Base-by-base conservation (phyloP, 2,329 filamentous ascomycete genomes). In the Sphaceloma murrayae region DNA sequence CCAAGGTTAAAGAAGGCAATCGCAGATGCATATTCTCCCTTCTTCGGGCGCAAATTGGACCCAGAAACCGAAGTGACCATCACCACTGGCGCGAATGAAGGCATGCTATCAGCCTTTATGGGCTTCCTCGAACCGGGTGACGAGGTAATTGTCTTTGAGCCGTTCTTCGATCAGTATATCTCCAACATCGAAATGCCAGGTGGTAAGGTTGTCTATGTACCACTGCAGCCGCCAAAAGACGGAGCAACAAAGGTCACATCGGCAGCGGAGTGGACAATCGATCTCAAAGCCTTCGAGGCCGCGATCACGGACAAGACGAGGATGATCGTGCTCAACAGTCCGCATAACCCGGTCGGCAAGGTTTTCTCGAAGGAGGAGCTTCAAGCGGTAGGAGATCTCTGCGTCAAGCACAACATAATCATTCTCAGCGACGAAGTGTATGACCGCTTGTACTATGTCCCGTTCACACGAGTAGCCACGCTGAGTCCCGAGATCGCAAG, bases 141-240 rank as follows among this genome's bases (percentile, higher is more conserved):
- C 59, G 91, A 98, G 64, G 91, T 95, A 52, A 95, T 98, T 53
- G 76, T 98, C 46, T 95, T 98, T 61, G 91, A 98, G 68, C 91
- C 91, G 8, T 98, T 95, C 67, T 98, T 96, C 61, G 91, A 98
- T 65, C 91, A 98, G 79, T 94, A 96, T 62, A 94, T 98, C 53
- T 87, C 82, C 70, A 98, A 98, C 66, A 96, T 98, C 52, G 85
- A 95, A 64, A 96, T 98, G 88, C 80, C 91, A 1, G 91, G 91
- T 42, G 91, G 91, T 53, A 93, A 82, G 60, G 85, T 96, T 51
- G 82, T 89, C 54, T 96, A 95, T 60, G 89, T 96, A 17, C 88
- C 91, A n/a, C 72, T 98, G 60, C 84, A 91, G 50, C 89, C 91
- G 19, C 91, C 91, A 7, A 73, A 75, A 51, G 79, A 86, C 34